These are phyloP conservation scores for Areca catechu DNA, from an alignment of 176 grass and related monocot species.

Conservation along the genomic window DNA sequence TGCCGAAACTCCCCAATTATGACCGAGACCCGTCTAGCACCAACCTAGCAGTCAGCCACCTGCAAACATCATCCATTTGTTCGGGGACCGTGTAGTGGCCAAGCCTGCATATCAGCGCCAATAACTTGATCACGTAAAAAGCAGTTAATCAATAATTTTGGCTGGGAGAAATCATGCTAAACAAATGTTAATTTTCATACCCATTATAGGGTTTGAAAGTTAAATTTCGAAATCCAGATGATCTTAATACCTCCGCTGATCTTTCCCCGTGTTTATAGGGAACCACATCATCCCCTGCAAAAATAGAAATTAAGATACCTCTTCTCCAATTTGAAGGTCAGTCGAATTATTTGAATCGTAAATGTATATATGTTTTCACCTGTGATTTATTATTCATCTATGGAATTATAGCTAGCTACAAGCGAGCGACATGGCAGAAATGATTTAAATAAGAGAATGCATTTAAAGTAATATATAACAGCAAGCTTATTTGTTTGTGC, in stretches of 20 bases:
- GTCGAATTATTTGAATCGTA: too few species aligned
- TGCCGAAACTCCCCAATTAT: not conserved
- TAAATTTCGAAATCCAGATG: conserved; percentile 53
- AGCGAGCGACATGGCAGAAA: too few species aligned
- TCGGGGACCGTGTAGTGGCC: conserved; percentile 91
- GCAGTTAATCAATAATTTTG: too few species aligned
- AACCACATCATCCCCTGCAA: conserved; percentile 77
- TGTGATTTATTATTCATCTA: too few species aligned
- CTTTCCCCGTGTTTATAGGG: conserved; percentile 70
- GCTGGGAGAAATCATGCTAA: not conserved
- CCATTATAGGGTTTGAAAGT: conserved; percentile 71
- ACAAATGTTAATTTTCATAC: conserved; percentile 20
- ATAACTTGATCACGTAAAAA: too few species aligned
- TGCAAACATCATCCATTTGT: conserved; percentile 89
- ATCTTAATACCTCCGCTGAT: conserved; percentile 49
- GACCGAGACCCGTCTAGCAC: conserved; percentile 46
- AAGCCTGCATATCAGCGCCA: conserved; percentile 35
- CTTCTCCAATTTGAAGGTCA: too few species aligned
- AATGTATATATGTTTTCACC: too few species aligned
- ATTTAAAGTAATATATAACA: too few species aligned
- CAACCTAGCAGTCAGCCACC: conserved; percentile 62
- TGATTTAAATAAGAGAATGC: too few species aligned
- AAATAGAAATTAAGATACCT: not conserved
- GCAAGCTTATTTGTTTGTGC: too few species aligned
- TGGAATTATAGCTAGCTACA: too few species aligned